These are phyloP conservation scores for Tetrapisispora nanseiensis DNA, from an alignment of 805 yeast species.

Conservation along the genomic window DNA sequence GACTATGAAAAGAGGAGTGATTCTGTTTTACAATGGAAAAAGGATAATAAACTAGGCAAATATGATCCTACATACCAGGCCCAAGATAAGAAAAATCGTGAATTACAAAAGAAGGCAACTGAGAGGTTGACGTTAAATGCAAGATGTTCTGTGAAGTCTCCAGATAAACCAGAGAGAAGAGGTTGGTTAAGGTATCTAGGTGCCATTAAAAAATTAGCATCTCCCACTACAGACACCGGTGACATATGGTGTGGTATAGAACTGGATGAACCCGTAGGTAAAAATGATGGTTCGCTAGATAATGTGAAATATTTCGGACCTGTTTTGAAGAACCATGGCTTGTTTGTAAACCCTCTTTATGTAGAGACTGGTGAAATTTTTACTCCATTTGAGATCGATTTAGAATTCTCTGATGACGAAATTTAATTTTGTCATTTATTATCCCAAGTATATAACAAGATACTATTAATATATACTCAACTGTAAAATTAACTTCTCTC, in stretches of 20 bases:
- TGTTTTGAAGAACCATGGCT: constrained; percentile 48
- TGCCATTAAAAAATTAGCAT: constrained; percentile 31
- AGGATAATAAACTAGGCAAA: constrained; percentile 56
- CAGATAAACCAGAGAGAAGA: constrained; percentile 33
- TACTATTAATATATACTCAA: too few species aligned
- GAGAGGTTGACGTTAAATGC: constrained; percentile 36
- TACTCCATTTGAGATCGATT: constrained; percentile 37
- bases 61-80: constrained; percentile 45
- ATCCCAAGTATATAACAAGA: too few species aligned
- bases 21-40: constrained; percentile 73
- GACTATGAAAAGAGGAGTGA: constrained; percentile 45
- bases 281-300: constrained; percentile 67
- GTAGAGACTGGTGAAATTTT: constrained; percentile 56
- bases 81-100: constrained; percentile 21
- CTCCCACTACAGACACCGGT: constrained; percentile 15
- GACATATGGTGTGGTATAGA: constrained; percentile 75
- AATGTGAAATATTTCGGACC: constrained; percentile 54
- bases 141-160: constrained; percentile 39
- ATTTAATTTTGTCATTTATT: constrained; percentile 21
- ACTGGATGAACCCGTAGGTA: constrained; percentile 79
- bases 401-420: constrained; percentile 35
- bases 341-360: constrained; percentile 61
- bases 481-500: too few species aligned
- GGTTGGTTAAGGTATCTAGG: constrained; percentile 74
- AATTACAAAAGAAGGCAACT: constrained; percentile 27